Percentiles rank a stretch among this genome's conserved stretches.
These are phyloP conservation scores for Monosporozyma aquatica DNA, from an alignment of 805 yeast genomes.

Conservation along the genomic window DNA sequence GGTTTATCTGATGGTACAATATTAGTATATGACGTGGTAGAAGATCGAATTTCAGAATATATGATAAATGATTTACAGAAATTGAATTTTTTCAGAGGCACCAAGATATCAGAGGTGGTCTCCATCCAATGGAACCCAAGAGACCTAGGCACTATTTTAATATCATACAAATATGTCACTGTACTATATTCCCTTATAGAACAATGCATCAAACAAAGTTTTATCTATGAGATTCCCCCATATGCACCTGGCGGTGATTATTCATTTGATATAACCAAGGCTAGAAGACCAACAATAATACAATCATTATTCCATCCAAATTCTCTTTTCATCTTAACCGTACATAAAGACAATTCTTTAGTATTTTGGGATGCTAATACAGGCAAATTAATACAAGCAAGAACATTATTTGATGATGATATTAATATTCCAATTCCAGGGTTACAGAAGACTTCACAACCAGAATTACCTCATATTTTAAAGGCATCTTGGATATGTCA, in stretches of 20 bases:
- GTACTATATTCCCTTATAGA: conserved; percentile 59
- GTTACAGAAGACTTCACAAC: conserved; percentile 12
- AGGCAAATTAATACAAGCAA: conserved; percentile 65
- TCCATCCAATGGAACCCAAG: conserved; percentile 78
- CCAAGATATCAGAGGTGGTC: conserved; percentile 57
- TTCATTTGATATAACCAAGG: conserved; percentile 14
- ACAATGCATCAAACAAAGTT: conserved; percentile 45
- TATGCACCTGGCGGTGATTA: conserved; percentile 67
- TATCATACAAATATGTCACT: conserved; percentile 63
- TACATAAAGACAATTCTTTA: conserved; percentile 73
- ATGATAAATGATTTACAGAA: conserved; percentile 61
- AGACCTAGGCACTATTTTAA: conserved; percentile 68
- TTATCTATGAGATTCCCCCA: conserved; percentile 54
- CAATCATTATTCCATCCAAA: conserved; percentile 84
- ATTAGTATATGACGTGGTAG: conserved; percentile 72
- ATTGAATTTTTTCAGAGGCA: conserved; percentile 33
- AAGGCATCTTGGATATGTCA: conserved; percentile 71
- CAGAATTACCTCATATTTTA: conserved; percentile 34
- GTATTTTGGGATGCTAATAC: conserved; percentile 89
- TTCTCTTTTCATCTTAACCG: conserved; percentile 76
- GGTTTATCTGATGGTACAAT: conserved; percentile 74
- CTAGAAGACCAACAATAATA: conserved; percentile 34
- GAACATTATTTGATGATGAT: conserved; percentile 57
- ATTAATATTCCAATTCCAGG: conserved; percentile 44
- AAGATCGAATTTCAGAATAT: conserved; percentile 56